Conservation (phyloP, 1,284 basidiomycete genomes). For the Papiliotrema laurentii region DNA sequence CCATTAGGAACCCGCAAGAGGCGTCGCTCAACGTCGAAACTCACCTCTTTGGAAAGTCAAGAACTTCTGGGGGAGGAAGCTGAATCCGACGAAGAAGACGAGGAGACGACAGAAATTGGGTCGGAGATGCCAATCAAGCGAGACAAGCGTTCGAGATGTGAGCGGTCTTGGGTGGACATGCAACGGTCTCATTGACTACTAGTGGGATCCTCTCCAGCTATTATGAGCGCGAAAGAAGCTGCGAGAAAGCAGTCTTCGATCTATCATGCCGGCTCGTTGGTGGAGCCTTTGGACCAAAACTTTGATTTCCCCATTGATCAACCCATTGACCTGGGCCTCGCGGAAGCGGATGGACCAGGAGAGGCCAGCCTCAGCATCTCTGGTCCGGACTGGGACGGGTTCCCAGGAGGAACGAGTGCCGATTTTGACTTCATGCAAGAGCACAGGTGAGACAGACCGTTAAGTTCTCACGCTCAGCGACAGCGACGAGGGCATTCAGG, state of each 20-base stretch:
- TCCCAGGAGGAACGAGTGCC: no score
- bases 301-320: slow-evolving; percentile 7
- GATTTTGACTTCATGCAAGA: neutral
- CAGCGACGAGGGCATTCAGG: no score
- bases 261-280: neutral
- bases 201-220: slow-evolving; percentile 2
- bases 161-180: neutral
- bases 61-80: slow-evolving; percentile 7
- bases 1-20: slow-evolving; percentile 17
- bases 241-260: neutral
- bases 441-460: neutral
- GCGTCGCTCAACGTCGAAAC: slow-evolving; percentile 24
- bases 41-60: slow-evolving; percentile 23
- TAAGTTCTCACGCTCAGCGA: no score
- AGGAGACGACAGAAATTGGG: neutral
- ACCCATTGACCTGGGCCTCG: slow-evolving; percentile 18
- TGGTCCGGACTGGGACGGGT: no score
- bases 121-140: neutral
- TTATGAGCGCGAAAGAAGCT: neutral
- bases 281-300: slow-evolving; percentile 1
- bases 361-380: no score
- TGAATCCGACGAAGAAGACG: slow-evolving; percentile 8
- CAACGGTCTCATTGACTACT: neutral
- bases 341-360: no score
- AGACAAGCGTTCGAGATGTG: neutral